Base-by-base conservation (phyloP, 2,329 filamentous ascomycete genomes). In the Apiospora saccharicola region DNA sequence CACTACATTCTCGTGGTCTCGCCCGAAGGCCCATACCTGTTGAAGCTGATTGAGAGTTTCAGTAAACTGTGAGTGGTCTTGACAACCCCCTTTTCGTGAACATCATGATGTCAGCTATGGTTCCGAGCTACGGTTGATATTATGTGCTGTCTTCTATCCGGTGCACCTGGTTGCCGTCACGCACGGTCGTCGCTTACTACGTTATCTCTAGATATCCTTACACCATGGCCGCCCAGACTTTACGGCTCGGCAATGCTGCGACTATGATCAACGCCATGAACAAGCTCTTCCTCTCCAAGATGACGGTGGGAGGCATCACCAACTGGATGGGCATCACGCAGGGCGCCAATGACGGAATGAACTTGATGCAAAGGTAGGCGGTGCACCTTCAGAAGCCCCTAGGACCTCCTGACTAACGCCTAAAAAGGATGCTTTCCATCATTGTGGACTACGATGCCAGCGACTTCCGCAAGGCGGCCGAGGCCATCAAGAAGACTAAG, bases 251-350 rank as follows among this genome's bases (percentile, higher is more conserved):
- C 7, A 96, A 96, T 79, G 93, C 93, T 0, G 93, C 93, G 0
- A 93, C 90, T 26, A 95, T 96, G 93, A 91, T 96, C 71, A 93
- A 88, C 77, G 93, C 88, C 72, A 91, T 96, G 87, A 87, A 93
- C 80, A 88, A 86, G 70, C 83, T 96, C 22, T 86, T 95, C 22
- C 86, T 96, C 19, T 91, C 93, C n/a, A 96, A 96, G 82, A 84
- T 95, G 72, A 93, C 92, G 75, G 85, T 96, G 5, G 90, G 90
- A 1, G 90, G 90, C 10, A 82, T 96, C 69, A 94, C 93, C 5
- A 95, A 95, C 79, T 96, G 92, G 92, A 87, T 95, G 14, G 93
- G 94, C 0, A 80, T 94, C 51, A 95, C 92, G 0, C 88, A 89
- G 67, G 90, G 90, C 67, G 89, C 91, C 0, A 90, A 94, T 74